phyloP scores from a whole-genome alignment of 805 yeast genomes.

The Suhomyces tanzawaensis region DNA sequence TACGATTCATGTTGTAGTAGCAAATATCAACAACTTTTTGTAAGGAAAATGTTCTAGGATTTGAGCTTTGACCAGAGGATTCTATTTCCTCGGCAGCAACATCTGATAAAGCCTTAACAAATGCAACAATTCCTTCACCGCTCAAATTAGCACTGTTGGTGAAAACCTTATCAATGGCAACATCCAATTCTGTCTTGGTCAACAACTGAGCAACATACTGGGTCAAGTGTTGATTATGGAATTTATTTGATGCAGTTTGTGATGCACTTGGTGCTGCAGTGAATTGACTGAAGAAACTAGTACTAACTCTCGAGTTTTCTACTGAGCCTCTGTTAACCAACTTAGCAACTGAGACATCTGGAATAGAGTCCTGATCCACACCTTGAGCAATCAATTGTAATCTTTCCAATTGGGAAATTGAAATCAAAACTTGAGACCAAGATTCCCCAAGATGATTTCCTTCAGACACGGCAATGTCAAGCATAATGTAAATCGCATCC shows the following conservation, averaged over 20 bases:
- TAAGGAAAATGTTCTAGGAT: constrained; percentile 88
- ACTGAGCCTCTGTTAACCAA: constrained; percentile 46
- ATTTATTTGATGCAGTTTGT: constrained; percentile 68
- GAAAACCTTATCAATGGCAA: constrained; percentile 82
- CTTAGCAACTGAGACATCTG: constrained; percentile 80
- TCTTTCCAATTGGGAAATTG: constrained; percentile 89
- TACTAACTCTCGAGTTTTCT: constrained; percentile 42
- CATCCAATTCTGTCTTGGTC: constrained; percentile 66
- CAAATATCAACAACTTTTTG: constrained; percentile 97
- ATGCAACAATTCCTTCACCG: constrained; percentile 82
- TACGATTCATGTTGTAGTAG: constrained; percentile 95
- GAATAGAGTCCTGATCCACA: constrained; percentile 75
- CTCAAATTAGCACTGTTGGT: constrained; percentile 74
- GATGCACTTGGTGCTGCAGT: constrained; percentile 51
- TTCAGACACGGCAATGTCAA: constrained; percentile 75
- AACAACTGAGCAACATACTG: constrained; percentile 56
- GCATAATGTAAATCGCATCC: constrained; percentile 69
- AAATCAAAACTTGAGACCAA: constrained; percentile 81
- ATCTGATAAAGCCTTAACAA: constrained; percentile 81
- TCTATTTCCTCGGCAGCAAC: constrained; percentile 91
- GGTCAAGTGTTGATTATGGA: constrained; percentile 66
- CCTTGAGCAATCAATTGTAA: constrained; percentile 86
- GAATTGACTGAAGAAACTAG: constrained; percentile 57
- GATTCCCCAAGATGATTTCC: constrained; percentile 70
- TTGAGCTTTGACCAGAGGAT: constrained; percentile 73